Evolutionary conservation across 306 rosid species (phyloP).

Genomic region (Castanea crenata): DNA sequence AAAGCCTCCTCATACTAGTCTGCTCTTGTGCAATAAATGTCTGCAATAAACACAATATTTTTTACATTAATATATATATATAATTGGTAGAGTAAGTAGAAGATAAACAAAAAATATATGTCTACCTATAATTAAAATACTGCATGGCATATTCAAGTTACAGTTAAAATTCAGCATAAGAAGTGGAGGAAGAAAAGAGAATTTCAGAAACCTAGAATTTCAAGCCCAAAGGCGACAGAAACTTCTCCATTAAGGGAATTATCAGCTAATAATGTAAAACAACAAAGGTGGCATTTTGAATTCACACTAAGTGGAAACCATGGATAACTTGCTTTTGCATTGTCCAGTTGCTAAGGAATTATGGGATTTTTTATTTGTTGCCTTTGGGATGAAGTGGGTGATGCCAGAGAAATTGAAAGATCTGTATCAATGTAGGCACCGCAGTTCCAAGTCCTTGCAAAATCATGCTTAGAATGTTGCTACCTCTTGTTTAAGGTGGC

Average conservation of each 20-base stretch:
- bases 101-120: neutral
- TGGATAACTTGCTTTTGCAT: too few relatives aligned
- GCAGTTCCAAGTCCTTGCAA: too few relatives aligned
- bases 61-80: neutral
- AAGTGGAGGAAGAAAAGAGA: neutral
- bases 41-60: constrained; percentile 43
- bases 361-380: too few relatives aligned
- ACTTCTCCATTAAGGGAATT: neutral
- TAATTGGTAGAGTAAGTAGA: neutral
- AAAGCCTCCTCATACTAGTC: constrained; percentile 63
- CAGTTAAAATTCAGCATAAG: neutral
- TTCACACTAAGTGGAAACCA: too few relatives aligned
- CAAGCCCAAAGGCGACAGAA: neutral
- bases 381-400: too few relatives aligned
- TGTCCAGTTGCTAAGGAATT: too few relatives aligned
- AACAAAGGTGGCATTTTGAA: neutral
- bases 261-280: neutral
- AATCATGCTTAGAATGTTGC: too few relatives aligned
- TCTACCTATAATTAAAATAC: neutral
- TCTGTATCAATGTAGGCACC: too few relatives aligned
- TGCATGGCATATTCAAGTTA: neutral
- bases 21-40: constrained; percentile 94
- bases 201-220: neutral
- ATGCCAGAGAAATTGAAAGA: too few relatives aligned
- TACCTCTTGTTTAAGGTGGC: too few relatives aligned